These are phyloP conservation scores for Boletellus sp. DNA, from an alignment of 1,284 basidiomycete genomes.

Conservation along the genomic window DNA sequence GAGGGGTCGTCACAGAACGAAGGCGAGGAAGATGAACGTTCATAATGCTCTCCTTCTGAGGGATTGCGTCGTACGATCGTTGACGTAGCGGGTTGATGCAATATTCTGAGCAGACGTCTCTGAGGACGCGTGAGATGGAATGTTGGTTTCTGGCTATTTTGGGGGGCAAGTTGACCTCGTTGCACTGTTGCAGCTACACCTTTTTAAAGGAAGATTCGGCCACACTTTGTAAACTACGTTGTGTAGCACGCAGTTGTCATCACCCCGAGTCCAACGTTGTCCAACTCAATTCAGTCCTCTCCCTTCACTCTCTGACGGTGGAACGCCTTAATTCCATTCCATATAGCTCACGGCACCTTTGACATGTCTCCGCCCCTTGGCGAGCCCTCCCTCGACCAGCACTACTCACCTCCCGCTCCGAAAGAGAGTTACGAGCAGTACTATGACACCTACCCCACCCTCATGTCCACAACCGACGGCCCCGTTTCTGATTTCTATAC, in stretches of 20 bases:
- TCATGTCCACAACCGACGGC: slow-evolving; percentile 12
- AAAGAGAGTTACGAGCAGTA: slow-evolving; percentile 21
- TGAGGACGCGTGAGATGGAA: slow-evolving; percentile 26
- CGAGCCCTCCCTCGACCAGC: slow-evolving; percentile 22
- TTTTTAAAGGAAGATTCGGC: slow-evolving; percentile 25
- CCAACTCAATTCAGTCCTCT: slow-evolving; percentile 4
- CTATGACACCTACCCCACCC: slow-evolving; percentile 24
- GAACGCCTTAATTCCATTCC: slow-evolving; percentile 23
- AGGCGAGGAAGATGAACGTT: slow-evolving; percentile 6
- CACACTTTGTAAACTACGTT: slow-evolving; percentile 17
- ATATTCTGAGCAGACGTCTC: slow-evolving; percentile 22
- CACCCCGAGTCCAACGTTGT: slow-evolving; percentile 1
- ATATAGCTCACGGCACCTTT: slow-evolving; percentile 12
- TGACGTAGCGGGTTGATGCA: slow-evolving; percentile 20
- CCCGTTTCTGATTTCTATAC: slow-evolving; percentile 25
- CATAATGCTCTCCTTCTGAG: neutral
- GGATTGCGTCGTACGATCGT: slow-evolving; percentile 16
- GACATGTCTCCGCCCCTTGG: slow-evolving; percentile 29
- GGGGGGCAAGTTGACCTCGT: slow-evolving; percentile 26
- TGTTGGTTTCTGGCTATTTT: slow-evolving; percentile 23
- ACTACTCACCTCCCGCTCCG: slow-evolving; percentile 7
- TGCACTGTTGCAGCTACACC: slow-evolving; percentile 16
- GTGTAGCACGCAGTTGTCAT: slow-evolving; percentile 18
- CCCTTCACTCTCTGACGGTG: neutral
- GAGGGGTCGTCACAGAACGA: slow-evolving; percentile 28